Evolutionary conservation across 2,329 filamentous ascomycete species (phyloP).

Genomic region (Penicillium decumbens): DNA sequence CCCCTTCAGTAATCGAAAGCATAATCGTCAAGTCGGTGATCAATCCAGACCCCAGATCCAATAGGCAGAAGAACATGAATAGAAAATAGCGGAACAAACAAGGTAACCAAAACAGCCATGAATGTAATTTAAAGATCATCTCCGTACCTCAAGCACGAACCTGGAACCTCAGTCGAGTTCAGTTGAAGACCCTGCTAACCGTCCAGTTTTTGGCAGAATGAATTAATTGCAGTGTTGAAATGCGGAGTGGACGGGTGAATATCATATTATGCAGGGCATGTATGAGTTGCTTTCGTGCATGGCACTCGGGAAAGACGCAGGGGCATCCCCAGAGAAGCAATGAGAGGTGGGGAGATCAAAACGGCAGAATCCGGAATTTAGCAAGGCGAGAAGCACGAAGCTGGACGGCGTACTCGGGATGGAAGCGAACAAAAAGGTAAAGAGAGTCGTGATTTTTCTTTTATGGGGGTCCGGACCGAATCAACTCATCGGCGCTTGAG

Average conservation of each 20-base stretch:
- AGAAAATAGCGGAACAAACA: conserved; percentile 10
- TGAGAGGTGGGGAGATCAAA: conserved; percentile 5
- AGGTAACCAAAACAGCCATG: conserved; percentile 15
- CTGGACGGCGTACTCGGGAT: conserved; percentile 8
- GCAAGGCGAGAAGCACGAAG: conserved; percentile 5
- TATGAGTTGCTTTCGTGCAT: conserved; percentile 10
- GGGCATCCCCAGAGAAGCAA: conserved; percentile 8
- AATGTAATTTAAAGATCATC: conserved; percentile 8
- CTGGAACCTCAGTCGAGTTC: background rate
- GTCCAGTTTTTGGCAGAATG: background rate
- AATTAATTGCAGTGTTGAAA: conserved; percentile 13
- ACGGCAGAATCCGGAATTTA: conserved; percentile 5
- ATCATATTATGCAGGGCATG: conserved; percentile 13
- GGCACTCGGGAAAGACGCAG: conserved; percentile 6
- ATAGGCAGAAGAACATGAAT: conserved; percentile 4
- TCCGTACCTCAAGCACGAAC: conserved; percentile 9
- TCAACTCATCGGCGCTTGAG: conserved; percentile 30
- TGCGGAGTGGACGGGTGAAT: conserved; percentile 5
- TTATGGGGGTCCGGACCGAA: conserved; percentile 1
- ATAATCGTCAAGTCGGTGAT: conserved; percentile 9
- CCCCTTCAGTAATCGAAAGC: conserved; percentile 9
- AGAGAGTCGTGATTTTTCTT: conserved; percentile 13
- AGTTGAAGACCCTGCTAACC: background rate
- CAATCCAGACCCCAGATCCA: conserved; percentile 3
- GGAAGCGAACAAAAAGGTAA: conserved; percentile 12